Evolutionary conservation across 202 grass and related monocot species (phyloP).

Genomic region (Setaria viridis): DNA sequence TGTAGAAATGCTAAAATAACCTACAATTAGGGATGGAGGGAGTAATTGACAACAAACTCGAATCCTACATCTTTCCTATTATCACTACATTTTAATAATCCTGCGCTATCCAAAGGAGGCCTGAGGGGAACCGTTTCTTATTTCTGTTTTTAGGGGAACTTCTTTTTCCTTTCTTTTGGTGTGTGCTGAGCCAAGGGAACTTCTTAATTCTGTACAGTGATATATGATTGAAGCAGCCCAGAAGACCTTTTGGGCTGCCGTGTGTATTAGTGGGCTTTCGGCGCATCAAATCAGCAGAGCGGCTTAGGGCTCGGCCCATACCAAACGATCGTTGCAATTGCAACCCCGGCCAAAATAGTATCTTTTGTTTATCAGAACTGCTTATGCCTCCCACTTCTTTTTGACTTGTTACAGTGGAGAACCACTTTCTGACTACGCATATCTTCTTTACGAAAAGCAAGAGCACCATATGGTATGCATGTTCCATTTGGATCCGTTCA

Average conservation of each 20-base stretch:
- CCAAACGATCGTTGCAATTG: neutral
- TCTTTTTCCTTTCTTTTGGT: no score
- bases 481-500: slow-evolving; percentile 30
- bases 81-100: no score
- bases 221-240: neutral
- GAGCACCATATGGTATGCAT: slow-evolving; percentile 24
- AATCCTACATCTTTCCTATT: no score
- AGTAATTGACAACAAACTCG: no score
- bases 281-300: neutral
- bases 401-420: slow-evolving; percentile 51
- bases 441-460: slow-evolving; percentile 56
- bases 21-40: no score
- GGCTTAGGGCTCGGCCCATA: neutral
- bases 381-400: neutral
- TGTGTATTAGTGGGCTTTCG: neutral
- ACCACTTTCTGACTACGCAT: slow-evolving; percentile 45
- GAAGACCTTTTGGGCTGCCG: neutral
- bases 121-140: no score
- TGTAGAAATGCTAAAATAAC: no score
- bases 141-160: no score
- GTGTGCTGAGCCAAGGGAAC: no score
- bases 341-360: neutral
- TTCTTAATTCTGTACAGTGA: no score
- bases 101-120: no score
- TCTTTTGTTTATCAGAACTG: neutral